phyloP scores from a whole-genome alignment of 2,329 filamentous ascomycete genomes.

The Neopestalotiopsis rosae region DNA sequence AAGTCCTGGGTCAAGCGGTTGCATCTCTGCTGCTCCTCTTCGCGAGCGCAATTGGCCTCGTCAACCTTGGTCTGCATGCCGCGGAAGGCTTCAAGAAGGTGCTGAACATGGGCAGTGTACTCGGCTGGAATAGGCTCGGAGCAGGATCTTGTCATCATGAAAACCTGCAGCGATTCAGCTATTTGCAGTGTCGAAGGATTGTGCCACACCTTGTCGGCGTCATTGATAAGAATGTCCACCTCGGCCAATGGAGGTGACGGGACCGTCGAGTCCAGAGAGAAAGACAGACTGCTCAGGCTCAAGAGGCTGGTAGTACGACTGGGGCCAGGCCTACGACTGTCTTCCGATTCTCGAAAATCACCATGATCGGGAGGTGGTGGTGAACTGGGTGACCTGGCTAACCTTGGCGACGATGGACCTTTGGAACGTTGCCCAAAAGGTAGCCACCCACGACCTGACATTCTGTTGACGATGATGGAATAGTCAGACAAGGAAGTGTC shows the following conservation, averaged over 20 bases:
- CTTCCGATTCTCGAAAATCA: constrained; percentile 18
- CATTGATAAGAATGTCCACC: constrained; percentile 25
- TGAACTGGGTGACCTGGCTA: constrained; percentile 21
- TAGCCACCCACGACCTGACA: constrained; percentile 31
- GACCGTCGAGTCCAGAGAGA: constrained; percentile 20
- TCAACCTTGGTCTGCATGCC: constrained; percentile 35
- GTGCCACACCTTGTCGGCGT: constrained; percentile 38
- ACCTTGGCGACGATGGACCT: constrained; percentile 22
- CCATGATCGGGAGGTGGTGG: constrained; percentile 21
- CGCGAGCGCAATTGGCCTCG: constrained; percentile 29
- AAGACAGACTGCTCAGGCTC: constrained; percentile 23
- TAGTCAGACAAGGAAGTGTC: not conserved
- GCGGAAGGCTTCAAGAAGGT: constrained; percentile 44
- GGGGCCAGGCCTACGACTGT: constrained; percentile 21
- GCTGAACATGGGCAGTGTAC: constrained; percentile 49
- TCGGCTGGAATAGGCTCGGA: constrained; percentile 43
- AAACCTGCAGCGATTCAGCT: constrained; percentile 48
- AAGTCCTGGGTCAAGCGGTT: constrained; percentile 41
- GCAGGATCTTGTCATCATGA: constrained; percentile 44
- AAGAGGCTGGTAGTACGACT: constrained; percentile 30
- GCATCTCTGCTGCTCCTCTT: constrained; percentile 34
- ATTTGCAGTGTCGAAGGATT: constrained; percentile 50
- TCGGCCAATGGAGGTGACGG: constrained; percentile 4
- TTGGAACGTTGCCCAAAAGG: constrained; percentile 29
- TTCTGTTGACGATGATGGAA: constrained; percentile 4